Percentiles rank a stretch among this genome's conserved stretches.
These are phyloP conservation scores for Apodospora peruviana DNA, from an alignment of 495 filamentous ascomycete species.

Conservation along the genomic window DNA sequence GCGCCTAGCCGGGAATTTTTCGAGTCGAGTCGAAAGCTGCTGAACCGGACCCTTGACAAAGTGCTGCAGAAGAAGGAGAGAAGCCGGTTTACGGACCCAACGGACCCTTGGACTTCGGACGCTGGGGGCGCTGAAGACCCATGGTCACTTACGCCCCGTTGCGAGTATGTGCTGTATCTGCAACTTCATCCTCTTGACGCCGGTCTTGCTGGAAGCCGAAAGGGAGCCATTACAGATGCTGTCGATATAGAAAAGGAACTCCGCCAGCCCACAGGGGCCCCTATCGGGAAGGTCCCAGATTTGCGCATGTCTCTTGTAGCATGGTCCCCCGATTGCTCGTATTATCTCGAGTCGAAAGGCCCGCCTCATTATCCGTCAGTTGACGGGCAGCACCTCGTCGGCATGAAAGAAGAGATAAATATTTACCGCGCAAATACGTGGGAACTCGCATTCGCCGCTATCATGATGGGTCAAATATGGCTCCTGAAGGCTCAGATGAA, in stretches of 20 bases:
- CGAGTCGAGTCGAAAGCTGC: slow-evolving; percentile 55
- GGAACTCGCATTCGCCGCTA: slow-evolving; percentile 58
- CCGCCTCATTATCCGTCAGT: slow-evolving; percentile 62
- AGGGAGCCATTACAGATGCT: slow-evolving; percentile 41
- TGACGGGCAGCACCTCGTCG: slow-evolving; percentile 63
- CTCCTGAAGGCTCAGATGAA: slow-evolving; percentile 81
- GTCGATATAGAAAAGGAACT: slow-evolving; percentile 77
- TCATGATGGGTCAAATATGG: slow-evolving; percentile 64
- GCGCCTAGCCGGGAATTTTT: slow-evolving; percentile 61
- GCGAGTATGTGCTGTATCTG: slow-evolving; percentile 83
- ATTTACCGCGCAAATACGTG: slow-evolving; percentile 59
- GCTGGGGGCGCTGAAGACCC: slow-evolving; percentile 51
- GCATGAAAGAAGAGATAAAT: slow-evolving; percentile 74
- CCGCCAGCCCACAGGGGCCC: slow-evolving; percentile 77
- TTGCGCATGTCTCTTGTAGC: slow-evolving; percentile 78
- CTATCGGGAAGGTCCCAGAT: slow-evolving; percentile 57
- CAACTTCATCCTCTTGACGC: slow-evolving; percentile 67
- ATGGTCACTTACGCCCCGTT: slow-evolving; percentile 60
- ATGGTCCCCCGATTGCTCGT: slow-evolving; percentile 92
- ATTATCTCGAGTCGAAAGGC: slow-evolving; percentile 83
- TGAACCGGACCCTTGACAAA: slow-evolving; percentile 65
- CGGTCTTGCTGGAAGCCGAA: slow-evolving; percentile 15
- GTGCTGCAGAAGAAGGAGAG: slow-evolving; percentile 58
- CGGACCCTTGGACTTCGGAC: slow-evolving; percentile 56
- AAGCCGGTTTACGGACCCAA: slow-evolving; percentile 35